Percentiles rank a stretch among this genome's conserved stretches.
Conservation (phyloP, 495 filamentous ascomycete genomes). For the Aspergillus hancockii region DNA sequence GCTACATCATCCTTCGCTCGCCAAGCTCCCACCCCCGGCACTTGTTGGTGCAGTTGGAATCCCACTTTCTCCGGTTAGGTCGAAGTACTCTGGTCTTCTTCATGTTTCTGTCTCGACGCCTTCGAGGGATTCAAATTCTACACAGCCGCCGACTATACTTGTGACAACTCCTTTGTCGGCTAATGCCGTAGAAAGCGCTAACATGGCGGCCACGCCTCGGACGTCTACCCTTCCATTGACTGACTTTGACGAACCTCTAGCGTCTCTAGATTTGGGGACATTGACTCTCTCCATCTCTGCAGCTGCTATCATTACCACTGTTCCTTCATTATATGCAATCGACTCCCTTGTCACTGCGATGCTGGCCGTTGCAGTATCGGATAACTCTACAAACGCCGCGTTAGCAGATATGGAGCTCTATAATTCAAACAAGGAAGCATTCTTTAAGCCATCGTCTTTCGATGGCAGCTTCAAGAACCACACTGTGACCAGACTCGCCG, state of each 20-base stretch:
- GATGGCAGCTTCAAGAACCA: constrained; percentile 29
- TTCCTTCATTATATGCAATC: constrained; percentile 68
- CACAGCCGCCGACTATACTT: constrained; percentile 43
- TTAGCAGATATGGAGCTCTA: constrained; percentile 38
- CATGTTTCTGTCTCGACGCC: constrained; percentile 44
- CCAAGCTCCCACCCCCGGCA: constrained; percentile 42
- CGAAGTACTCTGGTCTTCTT: constrained; percentile 35
- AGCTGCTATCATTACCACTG: constrained; percentile 39
- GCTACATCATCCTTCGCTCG: constrained; percentile 67
- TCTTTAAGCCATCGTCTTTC: background rate
- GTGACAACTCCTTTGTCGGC: constrained; percentile 41
- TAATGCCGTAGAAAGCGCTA: constrained; percentile 36
- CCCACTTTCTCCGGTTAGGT: constrained; percentile 58
- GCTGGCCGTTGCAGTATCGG: constrained; percentile 65
- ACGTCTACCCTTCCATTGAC: constrained; percentile 46
- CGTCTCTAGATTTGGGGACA: constrained; percentile 50
- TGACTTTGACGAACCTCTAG: constrained; percentile 47
- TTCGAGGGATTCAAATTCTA: constrained; percentile 20
- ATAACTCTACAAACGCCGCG: constrained; percentile 48
- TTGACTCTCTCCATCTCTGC: constrained; percentile 49
- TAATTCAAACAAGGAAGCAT: constrained; percentile 10
- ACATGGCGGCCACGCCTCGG: constrained; percentile 41
- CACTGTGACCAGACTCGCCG: constrained; percentile 41
- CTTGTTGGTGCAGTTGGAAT: constrained; percentile 58
- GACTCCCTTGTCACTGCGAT: constrained; percentile 72